Evolutionary conservation across 352 stramenopile genomes (phyloP), one percentile per base, ranked within the genome.

Genomic region (Phytophthora citricola): DNA sequence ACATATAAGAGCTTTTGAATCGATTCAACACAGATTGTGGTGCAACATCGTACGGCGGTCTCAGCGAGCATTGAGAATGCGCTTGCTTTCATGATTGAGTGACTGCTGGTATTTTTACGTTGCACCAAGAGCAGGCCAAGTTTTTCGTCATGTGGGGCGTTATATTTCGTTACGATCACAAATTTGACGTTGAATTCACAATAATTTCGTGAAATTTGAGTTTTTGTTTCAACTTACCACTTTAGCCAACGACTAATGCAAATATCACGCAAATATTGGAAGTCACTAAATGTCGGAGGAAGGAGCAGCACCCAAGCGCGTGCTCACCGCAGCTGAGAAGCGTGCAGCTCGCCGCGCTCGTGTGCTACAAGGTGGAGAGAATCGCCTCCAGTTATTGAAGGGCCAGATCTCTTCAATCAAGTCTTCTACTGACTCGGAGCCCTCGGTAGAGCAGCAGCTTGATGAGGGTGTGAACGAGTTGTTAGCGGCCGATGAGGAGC

Each of bases 331-430:
- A 11, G 79, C 78, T 12, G 81, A 91, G 63, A 90, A 91, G 73
- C 85, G 85, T 6, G 86, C 80, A 7, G 78, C 75, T 17, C 80
- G 86, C 20, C 82, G 82, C 10, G 86, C 83, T 31, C 75, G 81
- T 6, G 83, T 94, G 46, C 50, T 94, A n/a, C 70, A 77, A n/a
- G 69, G 77, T 9, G 56, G 85, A 15, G 80, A 91, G 47, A 83
- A 54, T 61, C 86, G 86, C 0, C 49, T 94, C 24, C 84, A 92
- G 71, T 65, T 92, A 7, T 54, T 94, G 20, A 90, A 81, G 56
- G 86, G 83, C 9, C 66, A 91, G 59, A 81, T 90, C 29, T 69
- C 71, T 22, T 81, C 82, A 4, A 77, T 92, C 15, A 83, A 91
- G 58, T 36, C 31, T 36, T 9, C 31, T 36, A 4, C 31, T 36